Evolutionary conservation across 2,329 filamentous ascomycete genomes (phyloP).

Genomic region (Neonectria hederae): DNA sequence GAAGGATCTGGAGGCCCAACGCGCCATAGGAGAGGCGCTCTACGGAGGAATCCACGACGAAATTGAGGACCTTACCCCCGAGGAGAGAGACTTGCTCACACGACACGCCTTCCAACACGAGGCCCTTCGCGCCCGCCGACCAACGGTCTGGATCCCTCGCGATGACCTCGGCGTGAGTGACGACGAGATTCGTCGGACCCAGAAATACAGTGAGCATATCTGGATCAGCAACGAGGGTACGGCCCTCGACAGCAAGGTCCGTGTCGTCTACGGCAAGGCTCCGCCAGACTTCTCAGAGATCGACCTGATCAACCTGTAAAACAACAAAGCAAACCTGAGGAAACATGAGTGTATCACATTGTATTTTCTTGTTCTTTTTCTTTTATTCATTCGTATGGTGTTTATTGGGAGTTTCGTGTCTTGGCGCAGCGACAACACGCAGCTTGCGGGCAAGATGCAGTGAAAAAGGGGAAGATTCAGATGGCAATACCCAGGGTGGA

Average conservation of each 20-base stretch:
- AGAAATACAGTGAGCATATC: constrained; percentile 78
- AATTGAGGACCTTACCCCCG: constrained; percentile 91
- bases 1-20: constrained; percentile 77
- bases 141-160: constrained; percentile 92
- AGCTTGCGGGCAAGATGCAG: constrained; percentile 36
- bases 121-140: constrained; percentile 83
- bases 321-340: not conserved
- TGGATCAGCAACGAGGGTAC: constrained; percentile 97
- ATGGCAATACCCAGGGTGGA: constrained; percentile 24
- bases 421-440: constrained; percentile 16
- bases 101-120: constrained; percentile 91
- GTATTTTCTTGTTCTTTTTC: not conserved
- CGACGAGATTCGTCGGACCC: constrained; percentile 85
- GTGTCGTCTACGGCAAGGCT: constrained; percentile 84
- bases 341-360: not conserved
- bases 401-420: constrained; percentile 10
- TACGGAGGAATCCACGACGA: constrained; percentile 91
- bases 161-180: constrained; percentile 92
- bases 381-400: constrained; percentile 21
- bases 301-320: constrained; percentile 81
- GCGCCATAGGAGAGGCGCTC: constrained; percentile 78
- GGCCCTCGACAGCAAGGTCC: constrained; percentile 82
- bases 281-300: constrained; percentile 91
- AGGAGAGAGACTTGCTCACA: constrained; percentile 86
- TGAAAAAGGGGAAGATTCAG: constrained; percentile 6